Conservation (phyloP, 2,329 filamentous ascomycete genomes). For the Keithomyces neogunnii region DNA sequence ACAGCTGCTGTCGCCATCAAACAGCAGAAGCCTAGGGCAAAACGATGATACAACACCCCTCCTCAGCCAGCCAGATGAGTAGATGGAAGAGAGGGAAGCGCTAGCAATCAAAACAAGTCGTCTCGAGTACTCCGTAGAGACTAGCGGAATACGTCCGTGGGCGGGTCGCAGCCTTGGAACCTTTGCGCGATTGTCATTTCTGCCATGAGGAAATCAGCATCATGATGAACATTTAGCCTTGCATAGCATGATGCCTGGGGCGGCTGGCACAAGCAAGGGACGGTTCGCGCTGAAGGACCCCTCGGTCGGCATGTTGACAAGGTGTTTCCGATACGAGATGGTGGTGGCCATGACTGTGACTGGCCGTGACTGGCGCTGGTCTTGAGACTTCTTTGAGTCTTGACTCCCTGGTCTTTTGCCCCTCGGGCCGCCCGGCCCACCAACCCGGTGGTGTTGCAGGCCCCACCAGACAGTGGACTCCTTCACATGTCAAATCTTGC, state of each 20-base stretch:
- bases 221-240: too few relatives aligned
- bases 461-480: constrained; percentile 6
- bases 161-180: too few relatives aligned
- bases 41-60: neutral
- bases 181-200: too few relatives aligned
- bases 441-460: neutral
- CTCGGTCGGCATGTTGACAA: neutral
- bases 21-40: neutral
- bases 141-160: too few relatives aligned
- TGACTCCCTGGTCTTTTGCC: neutral
- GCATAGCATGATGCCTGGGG: neutral
- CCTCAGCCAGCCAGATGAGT: neutral
- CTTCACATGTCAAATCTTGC: constrained; percentile 21
- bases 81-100: neutral
- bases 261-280: neutral
- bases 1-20: neutral
- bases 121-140: neutral
- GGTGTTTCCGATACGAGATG: neutral
- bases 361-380: neutral
- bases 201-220: too few relatives aligned
- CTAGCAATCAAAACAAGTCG: neutral
- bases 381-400: neutral
- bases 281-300: neutral
- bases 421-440: constrained; percentile 1
- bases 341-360: neutral